These are phyloP conservation scores for Daphne laureola DNA, from an alignment of 441 rosid species.

Conservation along the genomic window DNA sequence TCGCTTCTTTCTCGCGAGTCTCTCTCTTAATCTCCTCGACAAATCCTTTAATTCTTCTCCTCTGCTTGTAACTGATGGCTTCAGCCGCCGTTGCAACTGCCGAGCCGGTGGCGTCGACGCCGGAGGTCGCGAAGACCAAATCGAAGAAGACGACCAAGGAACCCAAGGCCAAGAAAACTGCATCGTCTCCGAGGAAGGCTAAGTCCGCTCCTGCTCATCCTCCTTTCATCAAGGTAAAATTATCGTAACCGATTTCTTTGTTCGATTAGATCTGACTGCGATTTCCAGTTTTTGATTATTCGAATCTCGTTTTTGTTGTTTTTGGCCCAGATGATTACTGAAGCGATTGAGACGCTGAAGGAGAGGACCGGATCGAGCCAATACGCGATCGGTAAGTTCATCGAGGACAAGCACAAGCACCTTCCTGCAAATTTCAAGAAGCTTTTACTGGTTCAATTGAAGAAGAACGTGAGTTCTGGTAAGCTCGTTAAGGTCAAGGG, in stretches of 20 bases:
- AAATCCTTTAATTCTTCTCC: neutral
- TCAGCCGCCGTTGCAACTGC: conserved; percentile 2
- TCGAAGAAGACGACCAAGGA: conserved; percentile 12
- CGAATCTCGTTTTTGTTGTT: neutral
- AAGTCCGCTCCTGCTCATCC: conserved; percentile 6
- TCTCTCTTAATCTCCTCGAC: no score
- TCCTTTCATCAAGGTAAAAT: conserved; percentile 6
- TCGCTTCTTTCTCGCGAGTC: no score
- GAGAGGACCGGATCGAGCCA: conserved; percentile 62
- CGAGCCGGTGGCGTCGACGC: neutral
- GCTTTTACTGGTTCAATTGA: conserved; percentile 39
- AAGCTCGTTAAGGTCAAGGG: conserved; percentile 54
- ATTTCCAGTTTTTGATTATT: no score
- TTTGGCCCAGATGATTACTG: conserved; percentile 27
- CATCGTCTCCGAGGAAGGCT: conserved; percentile 1
- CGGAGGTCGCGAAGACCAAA: conserved; percentile 4
- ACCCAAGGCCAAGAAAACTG: neutral
- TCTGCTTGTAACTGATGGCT: conserved; percentile 7
- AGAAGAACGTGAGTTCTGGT: conserved; percentile 44
- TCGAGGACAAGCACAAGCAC: conserved; percentile 50
- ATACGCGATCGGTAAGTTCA: conserved; percentile 51
- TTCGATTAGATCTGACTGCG: neutral
- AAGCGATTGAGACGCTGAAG: conserved; percentile 48
- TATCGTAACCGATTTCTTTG: neutral
- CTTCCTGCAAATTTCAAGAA: conserved; percentile 43